Evolutionary conservation across 495 filamentous ascomycete genomes (phyloP), one percentile per base, ranked within the genome.

Genomic region (Tuber melanosporum): DNA sequence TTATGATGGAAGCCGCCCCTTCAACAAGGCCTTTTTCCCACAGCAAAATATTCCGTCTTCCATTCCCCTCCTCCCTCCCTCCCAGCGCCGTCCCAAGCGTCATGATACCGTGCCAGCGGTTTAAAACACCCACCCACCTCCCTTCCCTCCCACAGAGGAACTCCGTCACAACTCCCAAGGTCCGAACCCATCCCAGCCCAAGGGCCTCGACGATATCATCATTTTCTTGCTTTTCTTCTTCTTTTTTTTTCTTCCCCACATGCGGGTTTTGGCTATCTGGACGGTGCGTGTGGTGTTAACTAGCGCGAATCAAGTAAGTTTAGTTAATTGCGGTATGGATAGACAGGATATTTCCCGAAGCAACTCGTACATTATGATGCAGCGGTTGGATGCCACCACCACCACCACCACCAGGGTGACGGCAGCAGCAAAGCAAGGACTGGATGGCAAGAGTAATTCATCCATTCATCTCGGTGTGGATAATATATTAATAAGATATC

Each of bases 361-460:
- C n/a, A n/a, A n/a, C 10, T 62, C 52, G 22, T 14, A 41, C 39
- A 41, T 2, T 32, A 62, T 26, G n/a, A 62, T 62, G n/a, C 52
- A 26, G 49, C 49, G n/a, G 57, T 32, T 66, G 57, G 57, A 66
- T 66, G 57, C 57, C 57, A 32, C 57, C 57, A 66, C 26, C 57
- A 66, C 26, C 57, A 15, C 12, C 14, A 6, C 22, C 49, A 57
- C 22, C n/a, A 57, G 7, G 22, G 14, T n/a, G 32, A 12, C 12
- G 7, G 14, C 26, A 66, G 12, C n/a, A 66, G n/a, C 12, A 66
- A 66, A 32, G 57, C 26, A 32, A 66, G 26, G 57, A n/a, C 26
- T 17, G 57, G 26, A 15, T 66, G 57, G 57, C 57, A 66, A 66
- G 57, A 66, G 57, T 66, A 66, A 66, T 62, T 32, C 52, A 62